These are phyloP conservation scores for Leucosporidium yakuticum DNA, from an alignment of 768 basidiomycete species.

Conservation along the genomic window DNA sequence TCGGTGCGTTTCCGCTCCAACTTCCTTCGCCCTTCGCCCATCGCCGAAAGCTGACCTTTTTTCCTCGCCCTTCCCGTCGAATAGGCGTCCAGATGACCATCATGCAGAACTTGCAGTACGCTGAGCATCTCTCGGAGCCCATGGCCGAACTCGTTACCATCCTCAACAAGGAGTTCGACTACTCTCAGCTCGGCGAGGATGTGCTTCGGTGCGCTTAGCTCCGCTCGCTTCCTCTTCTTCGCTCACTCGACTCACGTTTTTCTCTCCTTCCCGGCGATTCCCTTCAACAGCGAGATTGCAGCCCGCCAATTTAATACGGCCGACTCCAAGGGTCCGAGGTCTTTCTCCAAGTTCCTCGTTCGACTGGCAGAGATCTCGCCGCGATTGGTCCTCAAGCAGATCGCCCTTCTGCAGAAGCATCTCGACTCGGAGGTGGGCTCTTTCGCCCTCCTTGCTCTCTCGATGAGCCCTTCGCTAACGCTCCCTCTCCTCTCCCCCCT, in stretches of 20 bases:
- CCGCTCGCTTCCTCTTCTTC: no score
- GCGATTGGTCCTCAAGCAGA: slow-evolving; percentile 76
- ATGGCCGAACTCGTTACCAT: slow-evolving; percentile 83
- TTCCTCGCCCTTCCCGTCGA: neutral
- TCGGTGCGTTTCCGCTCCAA: slow-evolving; percentile 47
- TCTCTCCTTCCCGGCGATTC: slow-evolving; percentile 16
- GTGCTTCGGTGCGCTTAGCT: slow-evolving; percentile 57
- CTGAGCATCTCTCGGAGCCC: slow-evolving; percentile 86
- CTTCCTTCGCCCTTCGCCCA: neutral
- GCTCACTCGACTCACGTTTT: neutral
- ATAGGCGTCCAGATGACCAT: slow-evolving; percentile 71
- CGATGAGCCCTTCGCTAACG: neutral
- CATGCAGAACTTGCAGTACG: slow-evolving; percentile 86
- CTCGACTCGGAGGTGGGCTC: slow-evolving; percentile 77
- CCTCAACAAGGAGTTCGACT: slow-evolving; percentile 78
- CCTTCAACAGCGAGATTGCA: slow-evolving; percentile 62
- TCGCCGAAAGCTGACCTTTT: neutral
- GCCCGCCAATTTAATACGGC: slow-evolving; percentile 67
- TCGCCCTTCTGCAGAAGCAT: slow-evolving; percentile 73
- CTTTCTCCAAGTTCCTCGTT: slow-evolving; percentile 77
- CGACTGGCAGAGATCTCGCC: slow-evolving; percentile 73
- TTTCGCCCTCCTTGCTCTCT: neutral
- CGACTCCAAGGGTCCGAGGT: slow-evolving; percentile 79
- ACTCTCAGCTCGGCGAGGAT: slow-evolving; percentile 82
- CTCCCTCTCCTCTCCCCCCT: neutral